A percentile compares a stretch with the other conserved stretches of the same genome.
phyloP scores from a whole-genome alignment of 225 moss, liverwort and hornwort genomes.

The Ulota crispa region DNA sequence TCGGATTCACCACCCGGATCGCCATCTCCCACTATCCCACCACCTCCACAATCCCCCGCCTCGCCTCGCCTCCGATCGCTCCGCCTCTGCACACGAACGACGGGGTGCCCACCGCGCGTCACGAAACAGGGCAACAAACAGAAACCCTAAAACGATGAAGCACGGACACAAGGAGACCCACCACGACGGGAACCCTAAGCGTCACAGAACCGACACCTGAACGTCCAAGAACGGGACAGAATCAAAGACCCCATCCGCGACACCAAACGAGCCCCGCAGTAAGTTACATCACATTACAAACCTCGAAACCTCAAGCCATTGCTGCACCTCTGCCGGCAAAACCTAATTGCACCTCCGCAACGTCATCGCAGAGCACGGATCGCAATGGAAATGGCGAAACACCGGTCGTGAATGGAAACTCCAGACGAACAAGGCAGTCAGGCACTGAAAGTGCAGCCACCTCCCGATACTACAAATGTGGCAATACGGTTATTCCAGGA shows the following conservation, averaged over 20 bases:
- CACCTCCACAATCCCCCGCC: not conserved
- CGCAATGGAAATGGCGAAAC: not conserved
- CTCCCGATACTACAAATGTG: not conserved
- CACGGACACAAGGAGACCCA: not conserved
- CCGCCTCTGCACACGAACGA: not conserved
- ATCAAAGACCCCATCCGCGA: not conserved
- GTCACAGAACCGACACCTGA: not conserved
- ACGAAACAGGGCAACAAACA: conserved; percentile 13
- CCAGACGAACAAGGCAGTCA: not conserved
- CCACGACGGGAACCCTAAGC: conserved; percentile 23
- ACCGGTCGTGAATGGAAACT: not conserved
- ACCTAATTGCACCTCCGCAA: not conserved
- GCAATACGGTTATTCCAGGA: not conserved
- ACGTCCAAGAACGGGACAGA: not conserved
- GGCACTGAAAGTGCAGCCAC: too few relatives aligned
- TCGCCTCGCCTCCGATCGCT: not conserved
- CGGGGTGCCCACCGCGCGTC: conserved; percentile 4
- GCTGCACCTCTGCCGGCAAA: not conserved
- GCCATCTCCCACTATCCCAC: conserved; percentile 55
- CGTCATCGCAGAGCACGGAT: not conserved
- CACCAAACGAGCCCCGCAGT: not conserved
- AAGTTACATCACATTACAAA: not conserved
- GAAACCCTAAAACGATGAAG: conserved; percentile 5
- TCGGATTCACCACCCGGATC: conserved; percentile 78
- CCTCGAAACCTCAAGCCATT: not conserved